Evolutionary conservation across 106 monocot species (phyloP).

Genomic region (Platanthera guangdongensis): DNA sequence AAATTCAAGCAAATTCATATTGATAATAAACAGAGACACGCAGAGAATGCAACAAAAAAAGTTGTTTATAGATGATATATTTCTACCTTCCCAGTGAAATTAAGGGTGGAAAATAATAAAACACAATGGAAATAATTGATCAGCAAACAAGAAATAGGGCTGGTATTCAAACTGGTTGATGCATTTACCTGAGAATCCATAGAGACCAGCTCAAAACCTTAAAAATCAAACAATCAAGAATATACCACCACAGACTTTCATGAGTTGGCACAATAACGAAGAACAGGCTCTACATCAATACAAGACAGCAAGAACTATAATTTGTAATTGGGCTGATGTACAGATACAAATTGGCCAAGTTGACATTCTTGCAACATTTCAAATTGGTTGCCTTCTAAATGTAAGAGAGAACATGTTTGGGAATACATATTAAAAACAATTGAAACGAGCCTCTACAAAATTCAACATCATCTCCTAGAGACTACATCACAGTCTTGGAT

Average conservation of each 20-base stretch:
- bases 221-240: background rate
- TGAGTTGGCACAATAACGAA: background rate
- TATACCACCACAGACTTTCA: background rate
- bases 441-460: slow-evolving; percentile 1
- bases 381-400: background rate
- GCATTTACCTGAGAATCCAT: background rate
- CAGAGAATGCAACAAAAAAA: background rate
- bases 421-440: slow-evolving; percentile 4
- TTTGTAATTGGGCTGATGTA: background rate
- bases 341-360: background rate
- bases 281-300: background rate
- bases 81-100: background rate
- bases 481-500: slow-evolving; percentile 2
- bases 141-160: background rate
- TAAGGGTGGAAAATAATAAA: background rate
- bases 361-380: slow-evolving; percentile 2
- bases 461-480: background rate
- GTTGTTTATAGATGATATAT: background rate
- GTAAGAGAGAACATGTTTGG: background rate
- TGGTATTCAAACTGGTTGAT: background rate
- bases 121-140: background rate
- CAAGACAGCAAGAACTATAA: background rate
- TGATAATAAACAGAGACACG: background rate
- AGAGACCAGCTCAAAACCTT: background rate
- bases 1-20: background rate